Evolutionary conservation across 2,329 filamentous ascomycete genomes (phyloP).

Genomic region (Arthroderma uncinatum): DNA sequence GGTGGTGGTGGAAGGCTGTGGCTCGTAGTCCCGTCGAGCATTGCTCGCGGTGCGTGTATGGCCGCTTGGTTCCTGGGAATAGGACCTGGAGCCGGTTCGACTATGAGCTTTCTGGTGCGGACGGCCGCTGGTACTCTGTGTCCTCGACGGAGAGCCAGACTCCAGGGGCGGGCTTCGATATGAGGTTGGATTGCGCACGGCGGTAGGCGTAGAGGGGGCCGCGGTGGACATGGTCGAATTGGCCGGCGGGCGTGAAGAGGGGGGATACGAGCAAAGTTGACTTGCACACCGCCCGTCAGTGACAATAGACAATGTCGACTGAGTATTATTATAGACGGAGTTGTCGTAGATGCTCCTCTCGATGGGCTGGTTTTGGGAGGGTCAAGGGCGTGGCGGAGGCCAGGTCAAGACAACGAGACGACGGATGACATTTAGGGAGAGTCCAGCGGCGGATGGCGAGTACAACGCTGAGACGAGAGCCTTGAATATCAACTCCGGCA

Average conservation of each 20-base stretch:
- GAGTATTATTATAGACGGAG: too few species aligned
- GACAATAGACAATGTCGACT: too few species aligned
- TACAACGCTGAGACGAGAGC: too few species aligned
- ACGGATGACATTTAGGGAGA: too few species aligned
- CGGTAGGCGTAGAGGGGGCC: constrained; percentile 35
- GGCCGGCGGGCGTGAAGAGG: too few species aligned
- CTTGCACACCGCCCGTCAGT: not conserved
- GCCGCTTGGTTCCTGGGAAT: constrained; percentile 32
- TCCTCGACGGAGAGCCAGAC: constrained; percentile 32
- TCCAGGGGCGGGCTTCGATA: constrained; percentile 32
- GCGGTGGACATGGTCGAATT: constrained; percentile 38
- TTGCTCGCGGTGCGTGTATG: constrained; percentile 41
- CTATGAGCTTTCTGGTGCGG: constrained; percentile 29
- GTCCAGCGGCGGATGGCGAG: too few species aligned
- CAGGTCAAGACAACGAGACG: too few species aligned
- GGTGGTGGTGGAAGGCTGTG: constrained; percentile 45
- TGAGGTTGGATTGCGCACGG: constrained; percentile 40
- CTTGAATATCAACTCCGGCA: too few species aligned
- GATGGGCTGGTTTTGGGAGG: too few species aligned
- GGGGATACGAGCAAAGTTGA: not conserved
- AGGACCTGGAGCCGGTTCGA: constrained; percentile 30
- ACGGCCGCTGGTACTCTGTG: constrained; percentile 36
- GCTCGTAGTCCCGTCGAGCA: constrained; percentile 60
- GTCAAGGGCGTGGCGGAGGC: too few species aligned
- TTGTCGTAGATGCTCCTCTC: too few species aligned